A percentile compares a stretch with the other conserved stretches of the same genome.
Conservation (phyloP, 106 monocot genomes). For the Iris macrosiphon region DNA sequence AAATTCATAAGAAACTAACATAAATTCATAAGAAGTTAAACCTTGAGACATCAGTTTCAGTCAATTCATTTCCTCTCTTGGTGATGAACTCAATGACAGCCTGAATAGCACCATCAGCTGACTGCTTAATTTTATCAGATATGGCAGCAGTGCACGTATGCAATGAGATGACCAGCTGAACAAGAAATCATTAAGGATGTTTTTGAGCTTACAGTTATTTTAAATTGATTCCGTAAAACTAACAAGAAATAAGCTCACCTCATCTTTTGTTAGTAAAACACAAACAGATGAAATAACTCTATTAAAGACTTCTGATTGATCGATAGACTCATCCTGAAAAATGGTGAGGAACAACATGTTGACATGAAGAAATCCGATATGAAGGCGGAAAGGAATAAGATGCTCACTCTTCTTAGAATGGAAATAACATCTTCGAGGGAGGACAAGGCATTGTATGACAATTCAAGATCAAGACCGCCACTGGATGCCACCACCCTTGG, state of each 20-base stretch:
- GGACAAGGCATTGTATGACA: constrained; percentile 79
- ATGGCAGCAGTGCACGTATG: constrained; percentile 61
- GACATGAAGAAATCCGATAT: no score
- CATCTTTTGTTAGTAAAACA: constrained; percentile 77
- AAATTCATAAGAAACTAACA: not conserved
- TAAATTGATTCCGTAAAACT: not conserved
- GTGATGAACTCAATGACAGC: constrained; percentile 79
- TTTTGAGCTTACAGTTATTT: not conserved
- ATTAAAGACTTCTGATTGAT: constrained; percentile 90
- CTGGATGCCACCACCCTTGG: constrained; percentile 45
- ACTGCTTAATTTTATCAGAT: constrained; percentile 94
- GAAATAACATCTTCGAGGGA: constrained; percentile 95
- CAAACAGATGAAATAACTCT: constrained; percentile 81
- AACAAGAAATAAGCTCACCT: constrained; percentile 35
- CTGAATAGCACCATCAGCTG: constrained; percentile 93
- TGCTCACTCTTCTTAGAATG: constrained; percentile 79
- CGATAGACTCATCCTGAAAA: constrained; percentile 92
- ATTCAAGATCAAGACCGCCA: constrained; percentile 65
- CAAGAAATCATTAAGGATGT: constrained; percentile 11
- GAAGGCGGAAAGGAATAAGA: no score
- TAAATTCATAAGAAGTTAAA: constrained; percentile 13
- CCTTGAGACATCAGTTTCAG: constrained; percentile 84
- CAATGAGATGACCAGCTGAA: constrained; percentile 77
- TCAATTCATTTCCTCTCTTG: constrained; percentile 74
- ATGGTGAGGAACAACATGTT: not conserved